Evolutionary conservation across 768 basidiomycete genomes (phyloP), one percentile per base, ranked within the genome.

Genomic region (Suillus discolor): DNA sequence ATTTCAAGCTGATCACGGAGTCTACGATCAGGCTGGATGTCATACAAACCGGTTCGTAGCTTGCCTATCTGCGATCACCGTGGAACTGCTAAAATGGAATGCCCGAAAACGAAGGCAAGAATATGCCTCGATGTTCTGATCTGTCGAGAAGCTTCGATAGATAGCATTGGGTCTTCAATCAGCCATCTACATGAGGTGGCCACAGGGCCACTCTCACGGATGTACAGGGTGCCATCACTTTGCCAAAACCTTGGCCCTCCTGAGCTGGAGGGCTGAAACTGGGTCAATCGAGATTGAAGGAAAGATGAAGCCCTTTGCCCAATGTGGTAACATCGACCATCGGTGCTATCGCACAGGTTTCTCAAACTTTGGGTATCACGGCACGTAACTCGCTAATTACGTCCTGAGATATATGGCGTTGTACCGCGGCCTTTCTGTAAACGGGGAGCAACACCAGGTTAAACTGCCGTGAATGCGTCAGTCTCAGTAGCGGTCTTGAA

Each of bases 141-240:
- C 25, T 28, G 18, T 60, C 59, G 25, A 60, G 59, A 60, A 59
- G 57, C 23, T 39, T 41, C 39, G 38, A 59, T 60, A 41, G 39
- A 41, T n/a, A 38, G 41, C 59, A 42, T 18, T 60, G 39, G 25
- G 57, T 41, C 25, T 39, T 41, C 39, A 20, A 60, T 60, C 39
- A 41, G 25, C 28, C 39, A 42, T 60, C 39, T 15, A 41, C 59
- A 42, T 25, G 39, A 18, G 36, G 25, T 23, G 25, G 59, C 39
- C 39, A 7, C 39, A 60, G 59, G 39, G 59, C 59, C 41, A 60
- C 39, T 60, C 57, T 59, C 39, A 59, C 57, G 57, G 25, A 38
- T 57, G 55, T 36, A 36, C 54, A 57, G 31, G 54, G 25, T 53
- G 18, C 54, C 53, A 55, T 55, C 54, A 34, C 54, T 20, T 34